Evolutionary conservation across 768 basidiomycete species (phyloP), one percentile per base, ranked within the genome.

Genomic region (Leccinellum luteum): DNA sequence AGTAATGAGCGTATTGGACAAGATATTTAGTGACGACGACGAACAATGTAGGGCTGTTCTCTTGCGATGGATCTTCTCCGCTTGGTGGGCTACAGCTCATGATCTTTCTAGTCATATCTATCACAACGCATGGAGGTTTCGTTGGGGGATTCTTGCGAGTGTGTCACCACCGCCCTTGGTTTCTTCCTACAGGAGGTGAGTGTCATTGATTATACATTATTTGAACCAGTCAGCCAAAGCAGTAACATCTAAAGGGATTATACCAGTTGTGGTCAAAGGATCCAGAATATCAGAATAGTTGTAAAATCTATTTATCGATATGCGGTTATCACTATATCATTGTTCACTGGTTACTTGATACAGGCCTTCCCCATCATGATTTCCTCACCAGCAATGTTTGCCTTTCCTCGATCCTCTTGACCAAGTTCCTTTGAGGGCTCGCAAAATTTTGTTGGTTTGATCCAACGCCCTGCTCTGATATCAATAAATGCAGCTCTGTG

Each of bases 101-200:
- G 19, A 6, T 8, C 19, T 28, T 21, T 4, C 21, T n/a, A 90
- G 89, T 81, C 55, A 79, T 89, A 19, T 85, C 86, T 6, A 78
- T 89, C 53, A 86, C 86, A 1, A 75, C 83, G 0, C 89, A 91
- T 65, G 77, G 81, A 10, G 87, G 86, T 0, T 79, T 85, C 56
- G 83, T 86, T 32, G 76, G 79, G 48, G 84, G 79, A 1, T 81
- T 88, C 55, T 64, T 89, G 64, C 70, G 66, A 2, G 73, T 76
- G 0, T 69, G 83, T 25, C 78, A 78, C 0, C 78, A 83, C 21
- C 64, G 66, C 0, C 59, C 56, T 14, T 84, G 80, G 66, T 51
- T 64, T 8, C 67, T 90, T 32, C 80, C 83, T 2, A 88, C 86
- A 2, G 89, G 89, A 75, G 87, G 89, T 87, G 56, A 57, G 80